Conservation (phyloP, 345 rosid species). For the Populus alba region DNA sequence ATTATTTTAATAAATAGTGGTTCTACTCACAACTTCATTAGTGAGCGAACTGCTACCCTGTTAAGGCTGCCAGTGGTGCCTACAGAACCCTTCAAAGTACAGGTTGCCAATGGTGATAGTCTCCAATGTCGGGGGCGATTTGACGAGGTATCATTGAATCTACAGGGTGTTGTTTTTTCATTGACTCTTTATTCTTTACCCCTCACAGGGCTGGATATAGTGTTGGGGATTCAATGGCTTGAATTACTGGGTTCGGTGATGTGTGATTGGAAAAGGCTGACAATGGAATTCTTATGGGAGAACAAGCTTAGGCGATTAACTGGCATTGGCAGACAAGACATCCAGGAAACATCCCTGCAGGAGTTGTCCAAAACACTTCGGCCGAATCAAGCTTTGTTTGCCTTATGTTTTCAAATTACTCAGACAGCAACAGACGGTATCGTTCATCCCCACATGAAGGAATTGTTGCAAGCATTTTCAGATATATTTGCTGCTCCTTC, state of each 20-base stretch:
- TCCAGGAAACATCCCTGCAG: no score
- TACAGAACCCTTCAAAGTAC: no score
- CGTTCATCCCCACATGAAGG: no score
- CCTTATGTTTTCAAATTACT: background rate
- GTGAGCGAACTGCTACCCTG: no score
- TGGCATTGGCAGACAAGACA: fast-evolving
- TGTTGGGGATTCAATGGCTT: background rate
- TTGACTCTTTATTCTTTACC: background rate
- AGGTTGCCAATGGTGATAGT: background rate
- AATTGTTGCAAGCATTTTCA: background rate
- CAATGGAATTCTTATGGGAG: background rate
- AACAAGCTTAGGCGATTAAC: fast-evolving
- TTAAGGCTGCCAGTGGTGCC: no score
- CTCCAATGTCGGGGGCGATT: background rate
- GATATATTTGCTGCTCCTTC: background rate
- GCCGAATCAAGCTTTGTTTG: no score
- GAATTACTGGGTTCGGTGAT: background rate
- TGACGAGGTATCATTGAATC: background rate
- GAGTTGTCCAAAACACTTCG: no score
- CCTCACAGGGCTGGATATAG: background rate
- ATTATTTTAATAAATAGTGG: no score
- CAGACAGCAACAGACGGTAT: fast-evolving
- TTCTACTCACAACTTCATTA: no score
- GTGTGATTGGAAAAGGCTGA: background rate
- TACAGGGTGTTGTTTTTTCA: background rate